phyloP scores from a whole-genome alignment of 805 yeast genomes.

The Cyberlindnera subsufficiens region DNA sequence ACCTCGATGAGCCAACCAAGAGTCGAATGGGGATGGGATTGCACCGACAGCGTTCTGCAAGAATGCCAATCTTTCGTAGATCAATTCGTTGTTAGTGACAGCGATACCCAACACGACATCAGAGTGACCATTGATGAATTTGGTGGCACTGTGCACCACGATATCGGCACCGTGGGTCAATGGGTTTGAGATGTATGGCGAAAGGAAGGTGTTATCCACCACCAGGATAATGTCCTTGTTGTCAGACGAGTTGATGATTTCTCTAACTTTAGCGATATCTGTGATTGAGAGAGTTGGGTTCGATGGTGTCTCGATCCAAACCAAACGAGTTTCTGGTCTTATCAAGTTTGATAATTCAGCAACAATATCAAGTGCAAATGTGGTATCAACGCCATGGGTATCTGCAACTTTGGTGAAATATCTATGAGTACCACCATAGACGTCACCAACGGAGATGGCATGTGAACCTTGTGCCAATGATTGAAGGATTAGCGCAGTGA shows the following conservation, averaged over 20 bases:
- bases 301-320: slow-evolving; percentile 87
- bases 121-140: slow-evolving; percentile 88
- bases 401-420: slow-evolving; percentile 82
- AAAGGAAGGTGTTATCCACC: slow-evolving; percentile 84
- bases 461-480: slow-evolving; percentile 67
- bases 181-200: slow-evolving; percentile 86
- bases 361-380: slow-evolving; percentile 61
- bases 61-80: slow-evolving; percentile 63
- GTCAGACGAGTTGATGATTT: slow-evolving; percentile 43
- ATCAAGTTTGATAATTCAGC: slow-evolving; percentile 51
- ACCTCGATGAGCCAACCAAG: slow-evolving; percentile 92
- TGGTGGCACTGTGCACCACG: slow-evolving; percentile 85
- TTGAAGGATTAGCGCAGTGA: slow-evolving; percentile 74
- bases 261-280: slow-evolving; percentile 59
- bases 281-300: slow-evolving; percentile 82
- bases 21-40: slow-evolving; percentile 84
- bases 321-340: slow-evolving; percentile 60
- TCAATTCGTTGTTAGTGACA: slow-evolving; percentile 56
- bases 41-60: slow-evolving; percentile 88
- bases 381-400: slow-evolving; percentile 67
- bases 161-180: slow-evolving; percentile 78
- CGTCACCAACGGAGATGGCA: slow-evolving; percentile 76
- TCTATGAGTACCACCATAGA: slow-evolving; percentile 89
- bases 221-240: slow-evolving; percentile 54
- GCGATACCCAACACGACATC: slow-evolving; percentile 86